Evolutionary conservation across 176 grass and related monocot species (phyloP), one percentile per base, ranked within the genome.

Genomic region (Zoysia japonica): DNA sequence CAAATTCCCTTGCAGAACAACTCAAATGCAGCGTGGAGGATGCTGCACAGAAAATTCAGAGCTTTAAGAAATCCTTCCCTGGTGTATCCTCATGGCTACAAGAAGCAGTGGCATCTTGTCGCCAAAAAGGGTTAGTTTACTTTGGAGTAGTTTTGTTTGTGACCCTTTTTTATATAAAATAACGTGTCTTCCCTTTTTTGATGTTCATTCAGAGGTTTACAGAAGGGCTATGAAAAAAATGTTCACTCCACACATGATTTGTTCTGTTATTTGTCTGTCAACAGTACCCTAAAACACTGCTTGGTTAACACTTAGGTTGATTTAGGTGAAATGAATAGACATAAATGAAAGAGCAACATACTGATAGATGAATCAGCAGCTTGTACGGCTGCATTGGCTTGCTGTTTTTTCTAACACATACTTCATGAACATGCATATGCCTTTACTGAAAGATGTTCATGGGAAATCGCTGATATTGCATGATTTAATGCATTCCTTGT

Each of bases 1-100:
- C 92, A 71, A 92, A 90, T 51, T 81, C 92, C 61, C 92, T 98
- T 77, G 89, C 87, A 51, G 95, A 98, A 67, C 88, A 98, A 78
- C 88, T 98, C 61, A 68, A 90, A 70, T 98, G 95, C 78, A 94
- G 87, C 79, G 70, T 80, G 65, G 75, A 83, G 17, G 92, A 98
- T 69, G 95, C 95, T 76, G 84, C 69, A 37, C 78, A 89, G 11
- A 98, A 98, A 88, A 94, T 98, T 80, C 88, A 83, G 80, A 94
- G 88, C 40, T 98, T 98, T 67, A 91, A 87, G 83, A 87, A 77
- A 42, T 94, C 77, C 3, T 94, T 98, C 85, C 87, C 89, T 79
- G 78, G 83, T n/a, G 86, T 98, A 74, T 92, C 92, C 65, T 80
- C 83, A 68, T 98, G 95, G 95, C 84, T 98, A 54, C 69, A 82